Evolutionary conservation across 495 filamentous ascomycete species (phyloP).

Genomic region (Penicillium taxi): DNA sequence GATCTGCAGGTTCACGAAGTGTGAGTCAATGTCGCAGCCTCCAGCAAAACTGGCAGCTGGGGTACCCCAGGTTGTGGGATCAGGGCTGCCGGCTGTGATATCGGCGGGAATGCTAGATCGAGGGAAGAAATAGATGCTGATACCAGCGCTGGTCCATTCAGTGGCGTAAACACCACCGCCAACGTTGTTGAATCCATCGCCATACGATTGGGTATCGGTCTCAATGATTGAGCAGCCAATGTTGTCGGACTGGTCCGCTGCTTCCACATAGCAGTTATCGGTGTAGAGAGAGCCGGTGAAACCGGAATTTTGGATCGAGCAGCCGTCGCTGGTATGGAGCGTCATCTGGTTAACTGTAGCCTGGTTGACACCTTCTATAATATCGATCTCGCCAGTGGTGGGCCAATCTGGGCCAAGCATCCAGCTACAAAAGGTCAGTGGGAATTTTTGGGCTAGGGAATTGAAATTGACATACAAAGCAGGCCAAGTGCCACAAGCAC

Average conservation of each 20-base stretch:
- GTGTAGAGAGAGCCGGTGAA: conserved; percentile 30
- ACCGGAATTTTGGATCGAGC: conserved; percentile 45
- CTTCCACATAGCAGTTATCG: conserved; percentile 47
- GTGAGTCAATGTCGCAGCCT: conserved; percentile 49
- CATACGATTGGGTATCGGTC: conserved; percentile 37
- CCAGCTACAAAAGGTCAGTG: conserved; percentile 27
- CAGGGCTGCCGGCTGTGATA: conserved; percentile 40
- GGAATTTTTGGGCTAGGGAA: background rate
- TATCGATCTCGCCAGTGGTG: conserved; percentile 61
- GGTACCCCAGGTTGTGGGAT: conserved; percentile 52
- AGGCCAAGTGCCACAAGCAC: conserved; percentile 52
- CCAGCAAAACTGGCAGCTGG: conserved; percentile 53
- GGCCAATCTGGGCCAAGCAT: conserved; percentile 56
- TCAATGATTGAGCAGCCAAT: conserved; percentile 46
- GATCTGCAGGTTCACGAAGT: conserved; percentile 58
- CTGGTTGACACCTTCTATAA: conserved; percentile 64
- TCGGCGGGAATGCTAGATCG: conserved; percentile 44
- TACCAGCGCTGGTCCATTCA: conserved; percentile 53
- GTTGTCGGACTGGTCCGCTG: conserved; percentile 38
- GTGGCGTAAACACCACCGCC: conserved; percentile 56
- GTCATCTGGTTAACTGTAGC: conserved; percentile 51
- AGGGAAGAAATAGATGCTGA: conserved; percentile 56
- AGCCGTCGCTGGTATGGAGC: conserved; percentile 55
- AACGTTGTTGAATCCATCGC: conserved; percentile 47
- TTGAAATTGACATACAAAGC: conserved; percentile 38